phyloP scores from a whole-genome alignment of 106 monocot species.

The Vanilla planifolia region DNA sequence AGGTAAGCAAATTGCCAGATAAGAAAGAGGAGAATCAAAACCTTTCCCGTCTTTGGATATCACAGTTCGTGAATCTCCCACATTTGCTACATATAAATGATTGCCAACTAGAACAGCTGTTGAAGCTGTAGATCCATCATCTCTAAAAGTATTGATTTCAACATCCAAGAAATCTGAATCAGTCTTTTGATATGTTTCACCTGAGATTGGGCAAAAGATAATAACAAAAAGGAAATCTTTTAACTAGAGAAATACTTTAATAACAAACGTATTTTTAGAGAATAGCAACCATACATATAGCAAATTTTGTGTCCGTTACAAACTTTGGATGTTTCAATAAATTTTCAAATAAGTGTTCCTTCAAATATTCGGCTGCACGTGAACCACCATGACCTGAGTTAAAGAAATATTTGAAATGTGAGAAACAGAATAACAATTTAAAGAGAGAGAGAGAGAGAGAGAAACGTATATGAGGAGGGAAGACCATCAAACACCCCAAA shows the following conservation, averaged over 20 bases:
- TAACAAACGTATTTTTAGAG: neutral
- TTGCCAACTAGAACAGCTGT: slow-evolving; percentile 82
- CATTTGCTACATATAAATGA: slow-evolving; percentile 93
- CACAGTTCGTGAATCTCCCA: slow-evolving; percentile 92
- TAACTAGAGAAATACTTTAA: too few species aligned
- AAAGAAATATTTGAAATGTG: slow-evolving; percentile 6
- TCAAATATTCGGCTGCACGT: slow-evolving; percentile 89
- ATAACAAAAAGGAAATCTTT: neutral
- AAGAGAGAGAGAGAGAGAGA: slow-evolving; percentile 7
- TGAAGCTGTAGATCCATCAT: slow-evolving; percentile 96
- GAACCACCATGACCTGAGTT: slow-evolving; percentile 86
- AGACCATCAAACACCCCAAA: slow-evolving; percentile 71
- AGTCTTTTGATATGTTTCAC: slow-evolving; percentile 78
- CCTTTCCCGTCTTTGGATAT: slow-evolving; percentile 88
- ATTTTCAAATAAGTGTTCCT: slow-evolving; percentile 87
- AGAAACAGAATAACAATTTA: neutral
- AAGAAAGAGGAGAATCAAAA: neutral
- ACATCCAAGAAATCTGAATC: slow-evolving; percentile 80
- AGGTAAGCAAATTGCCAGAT: too few species aligned
- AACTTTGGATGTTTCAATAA: slow-evolving; percentile 85
- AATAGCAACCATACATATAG: slow-evolving; percentile 50
- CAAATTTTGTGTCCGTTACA: slow-evolving; percentile 66
- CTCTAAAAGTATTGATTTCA: slow-evolving; percentile 61
- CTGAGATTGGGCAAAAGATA: slow-evolving; percentile 24
- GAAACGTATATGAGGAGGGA: slow-evolving; percentile 7